Evolutionary conservation across 768 basidiomycete species (phyloP), one percentile per base, ranked within the genome.

Genomic region (Tricholoma flavovirens): DNA sequence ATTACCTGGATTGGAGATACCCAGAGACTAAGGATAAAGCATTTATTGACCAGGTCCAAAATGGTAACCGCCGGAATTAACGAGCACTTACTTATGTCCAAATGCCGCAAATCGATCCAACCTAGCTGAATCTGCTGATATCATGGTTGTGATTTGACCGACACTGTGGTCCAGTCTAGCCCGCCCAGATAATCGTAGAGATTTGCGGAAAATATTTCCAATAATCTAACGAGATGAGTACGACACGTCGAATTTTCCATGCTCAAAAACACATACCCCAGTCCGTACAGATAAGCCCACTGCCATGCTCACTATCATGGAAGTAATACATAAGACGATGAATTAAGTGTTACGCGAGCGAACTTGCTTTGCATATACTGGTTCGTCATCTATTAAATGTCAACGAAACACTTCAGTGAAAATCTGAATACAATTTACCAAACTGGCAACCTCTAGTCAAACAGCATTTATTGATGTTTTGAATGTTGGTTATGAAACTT

Each of bases 121-220:
- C 60, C 75, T 73, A 5, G 71, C 69, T 0, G 77, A 67, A 58
- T 82, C 80, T 8, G 74, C 67, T 6, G 76, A 75, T 32, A 81
- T 76, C 70, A 81, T 74, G 1, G 79, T 81, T 11, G 72, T 78
- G 36, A 81, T 73, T 56, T 77, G 66, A 0, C 81, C 81, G 38
- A 75, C 73, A 36, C 73, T 75, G 59, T 79, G 76, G 32, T 72
- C 67, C 22, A 74, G 24, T 26, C 76, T 69, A 3, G 79, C 68
- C n/a, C 74, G 70, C 2, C 76, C 73, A 7, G 79, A 81, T 3
- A 83, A 66, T 15, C 80, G 72, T 45, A 83, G 70, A 1, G 78
- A 76, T 61, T 82, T 82, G n/a, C 77, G 71, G 56, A 77, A 75
- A 38, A 81, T 73, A 29, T 42, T 60, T 17, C 74, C 66, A 19